These are phyloP conservation scores for Cystoderma amianthinum DNA, from an alignment of 768 basidiomycete species.

Conservation along the genomic window DNA sequence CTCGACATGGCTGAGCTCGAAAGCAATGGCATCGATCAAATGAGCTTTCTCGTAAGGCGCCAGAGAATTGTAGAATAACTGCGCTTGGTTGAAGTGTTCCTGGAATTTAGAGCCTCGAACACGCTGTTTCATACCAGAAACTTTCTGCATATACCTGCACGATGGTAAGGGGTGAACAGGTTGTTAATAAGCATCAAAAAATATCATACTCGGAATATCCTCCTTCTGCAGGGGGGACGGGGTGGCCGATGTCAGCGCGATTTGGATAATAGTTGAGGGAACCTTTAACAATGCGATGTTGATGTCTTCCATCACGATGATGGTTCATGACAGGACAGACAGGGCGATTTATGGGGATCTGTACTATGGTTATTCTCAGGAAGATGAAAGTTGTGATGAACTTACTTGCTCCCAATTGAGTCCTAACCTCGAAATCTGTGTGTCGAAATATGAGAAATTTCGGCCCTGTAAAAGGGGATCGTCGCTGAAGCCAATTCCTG, in stretches of 20 bases:
- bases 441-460: constrained; percentile 86
- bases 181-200: too few relatives aligned
- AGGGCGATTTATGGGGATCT: constrained; percentile 81
- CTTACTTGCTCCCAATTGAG: constrained; percentile 68
- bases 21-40: constrained; percentile 61
- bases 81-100: constrained; percentile 71
- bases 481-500: constrained; percentile 65
- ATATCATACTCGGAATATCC: constrained; percentile 50
- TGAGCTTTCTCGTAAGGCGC: constrained; percentile 62
- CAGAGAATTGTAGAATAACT: constrained; percentile 83
- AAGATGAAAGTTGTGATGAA: background rate
- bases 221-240: constrained; percentile 42
- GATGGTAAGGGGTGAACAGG: too few relatives aligned
- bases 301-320: constrained; percentile 54
- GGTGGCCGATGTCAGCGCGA: constrained; percentile 43
- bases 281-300: constrained; percentile 52
- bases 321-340: constrained; percentile 70
- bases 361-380: background rate
- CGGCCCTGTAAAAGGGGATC: constrained; percentile 81
- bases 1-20: constrained; percentile 82
- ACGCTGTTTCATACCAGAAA: constrained; percentile 52
- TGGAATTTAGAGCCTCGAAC: constrained; percentile 66
- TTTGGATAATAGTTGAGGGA: constrained; percentile 82
- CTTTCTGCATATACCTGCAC: constrained; percentile 39
- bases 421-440: constrained; percentile 75